phyloP scores from a whole-genome alignment of 768 basidiomycete genomes.

The Gloeopeniophorella convolvens region DNA sequence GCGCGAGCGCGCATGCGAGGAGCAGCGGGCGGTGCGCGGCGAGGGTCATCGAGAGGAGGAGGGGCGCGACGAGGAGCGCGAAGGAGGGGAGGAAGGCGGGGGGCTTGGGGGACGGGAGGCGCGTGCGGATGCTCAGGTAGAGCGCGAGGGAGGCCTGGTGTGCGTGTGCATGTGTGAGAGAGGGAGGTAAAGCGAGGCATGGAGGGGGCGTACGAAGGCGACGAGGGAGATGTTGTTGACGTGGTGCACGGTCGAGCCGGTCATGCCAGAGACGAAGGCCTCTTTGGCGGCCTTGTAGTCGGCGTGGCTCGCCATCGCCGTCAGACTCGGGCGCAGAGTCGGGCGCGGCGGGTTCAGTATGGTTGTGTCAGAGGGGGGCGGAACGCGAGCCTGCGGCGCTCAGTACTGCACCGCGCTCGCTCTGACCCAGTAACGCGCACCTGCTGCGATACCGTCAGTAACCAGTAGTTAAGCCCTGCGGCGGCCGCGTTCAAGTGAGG shows the following conservation, averaged over 20 bases:
- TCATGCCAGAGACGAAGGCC: slow-evolving; percentile 69
- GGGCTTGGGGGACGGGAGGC: slow-evolving; percentile 35
- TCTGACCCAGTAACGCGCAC: too few species aligned
- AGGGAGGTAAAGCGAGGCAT: neutral
- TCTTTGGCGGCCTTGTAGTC: slow-evolving; percentile 76
- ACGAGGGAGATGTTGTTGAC: slow-evolving; percentile 64
- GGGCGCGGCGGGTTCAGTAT: too few species aligned
- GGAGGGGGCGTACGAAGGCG: slow-evolving; percentile 46
- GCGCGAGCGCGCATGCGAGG: slow-evolving; percentile 44
- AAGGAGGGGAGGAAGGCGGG: slow-evolving; percentile 54
- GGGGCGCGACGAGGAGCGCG: slow-evolving; percentile 61
- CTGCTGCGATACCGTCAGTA: too few species aligned
- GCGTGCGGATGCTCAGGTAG: slow-evolving; percentile 53
- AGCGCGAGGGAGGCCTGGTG: slow-evolving; percentile 64
- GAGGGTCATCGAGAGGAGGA: slow-evolving; percentile 77
- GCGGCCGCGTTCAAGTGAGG: too few species aligned
- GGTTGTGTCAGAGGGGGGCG: too few species aligned
- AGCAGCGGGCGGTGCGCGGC: slow-evolving; percentile 52
- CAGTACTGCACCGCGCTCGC: too few species aligned
- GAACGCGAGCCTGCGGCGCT: too few species aligned
- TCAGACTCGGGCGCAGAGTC: neutral
- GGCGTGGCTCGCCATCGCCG: neutral
- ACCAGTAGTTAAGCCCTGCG: too few species aligned
- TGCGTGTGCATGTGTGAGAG: neutral
- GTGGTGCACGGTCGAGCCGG: slow-evolving; percentile 61